Base-by-base conservation (phyloP, 495 filamentous ascomycete species). In the Aspergillus bridgeri region DNA sequence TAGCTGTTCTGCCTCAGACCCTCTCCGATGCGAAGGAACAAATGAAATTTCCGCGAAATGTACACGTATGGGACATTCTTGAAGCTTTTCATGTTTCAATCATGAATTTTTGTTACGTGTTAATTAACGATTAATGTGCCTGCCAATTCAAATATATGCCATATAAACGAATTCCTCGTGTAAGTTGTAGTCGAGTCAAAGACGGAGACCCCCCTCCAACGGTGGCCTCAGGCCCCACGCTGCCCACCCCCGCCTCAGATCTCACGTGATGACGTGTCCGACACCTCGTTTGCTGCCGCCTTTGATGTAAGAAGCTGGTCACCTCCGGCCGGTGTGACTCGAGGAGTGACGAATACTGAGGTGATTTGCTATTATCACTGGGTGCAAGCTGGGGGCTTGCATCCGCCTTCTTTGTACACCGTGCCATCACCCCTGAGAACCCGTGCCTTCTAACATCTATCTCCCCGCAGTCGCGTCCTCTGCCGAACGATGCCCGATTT, bases 391-490 rank as follows among this genome's bases (percentile, higher is more conserved):
- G 25, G 21, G 43, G 3, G 42, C 21, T 27, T 25, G 38, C 19
- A 42, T 46, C n/a, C 23, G 6, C 38, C 42, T n/a, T 38, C 46
- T 42, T 49, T 22, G 6, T 3, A 42, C 21, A 56, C 54, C 18
- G 13, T 20, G 45, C 20, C 15, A 48, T 19, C 25, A 22, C 43
- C 7, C 6, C 51, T 42, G 42, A 18, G 18, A n/a, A 47, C 3
- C 49, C 6, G 53, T n/a, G 23, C 42, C 50, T 44, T 54, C 49
- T 60, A 43, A 61, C 60, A 71, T 63, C 69, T 73, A 27, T 15
- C 33, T 67, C 68, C 73, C 73, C 75, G 75, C 75, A 75, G 67
- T 75, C 74, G 68, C 73, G 70, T 65, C 64, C 33, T 57, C 61
- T 54, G 59, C 60, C 58, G 60, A 67, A 76, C 62, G 62, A 78